These are phyloP conservation scores for Penicillium odoratum DNA, from an alignment of 495 filamentous ascomycete genomes.

Conservation along the genomic window DNA sequence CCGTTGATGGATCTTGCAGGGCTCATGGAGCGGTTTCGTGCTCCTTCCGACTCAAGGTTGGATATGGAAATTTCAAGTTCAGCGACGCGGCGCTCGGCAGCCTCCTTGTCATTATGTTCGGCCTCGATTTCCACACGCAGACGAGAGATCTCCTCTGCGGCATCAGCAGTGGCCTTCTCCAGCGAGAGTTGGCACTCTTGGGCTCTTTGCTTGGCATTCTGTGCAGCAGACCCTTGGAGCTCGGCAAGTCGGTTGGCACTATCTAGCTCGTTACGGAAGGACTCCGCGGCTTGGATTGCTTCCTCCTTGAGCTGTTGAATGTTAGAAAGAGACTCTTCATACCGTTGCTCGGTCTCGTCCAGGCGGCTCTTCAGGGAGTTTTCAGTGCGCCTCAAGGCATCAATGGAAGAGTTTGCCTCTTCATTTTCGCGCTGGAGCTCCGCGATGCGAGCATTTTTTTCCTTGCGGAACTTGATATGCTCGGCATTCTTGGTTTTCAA, in stretches of 20 bases:
- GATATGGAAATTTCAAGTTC: conserved; percentile 76
- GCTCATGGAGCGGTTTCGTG: conserved; percentile 44
- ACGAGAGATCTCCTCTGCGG: conserved; percentile 75
- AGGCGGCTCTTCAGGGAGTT: conserved; percentile 75
- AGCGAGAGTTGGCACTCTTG: conserved; percentile 77
- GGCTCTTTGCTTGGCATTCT: conserved; percentile 75
- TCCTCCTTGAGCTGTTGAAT: conserved; percentile 86
- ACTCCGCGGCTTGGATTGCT: conserved; percentile 72
- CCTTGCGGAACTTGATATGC: conserved; percentile 86
- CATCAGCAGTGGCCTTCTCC: conserved; percentile 77
- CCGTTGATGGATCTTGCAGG: conserved; percentile 56
- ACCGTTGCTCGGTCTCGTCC: conserved; percentile 81
- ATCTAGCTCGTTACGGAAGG: conserved; percentile 80
- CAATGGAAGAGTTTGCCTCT: conserved; percentile 71
- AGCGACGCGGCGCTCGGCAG: conserved; percentile 65
- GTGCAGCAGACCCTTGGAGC: conserved; percentile 78
- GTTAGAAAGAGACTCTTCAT: conserved; percentile 74
- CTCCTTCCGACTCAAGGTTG: conserved; percentile 57
- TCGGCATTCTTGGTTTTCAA: conserved; percentile 85
- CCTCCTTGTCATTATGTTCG: conserved; percentile 69
- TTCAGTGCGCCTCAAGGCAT: conserved; percentile 75
- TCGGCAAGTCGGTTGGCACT: conserved; percentile 76
- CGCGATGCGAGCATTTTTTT: conserved; percentile 82
- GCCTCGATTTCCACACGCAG: conserved; percentile 79
- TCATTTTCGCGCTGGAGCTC: conserved; percentile 88